Evolutionary conservation across 805 yeast genomes (phyloP).

Genomic region (Starmerella sp.): DNA sequence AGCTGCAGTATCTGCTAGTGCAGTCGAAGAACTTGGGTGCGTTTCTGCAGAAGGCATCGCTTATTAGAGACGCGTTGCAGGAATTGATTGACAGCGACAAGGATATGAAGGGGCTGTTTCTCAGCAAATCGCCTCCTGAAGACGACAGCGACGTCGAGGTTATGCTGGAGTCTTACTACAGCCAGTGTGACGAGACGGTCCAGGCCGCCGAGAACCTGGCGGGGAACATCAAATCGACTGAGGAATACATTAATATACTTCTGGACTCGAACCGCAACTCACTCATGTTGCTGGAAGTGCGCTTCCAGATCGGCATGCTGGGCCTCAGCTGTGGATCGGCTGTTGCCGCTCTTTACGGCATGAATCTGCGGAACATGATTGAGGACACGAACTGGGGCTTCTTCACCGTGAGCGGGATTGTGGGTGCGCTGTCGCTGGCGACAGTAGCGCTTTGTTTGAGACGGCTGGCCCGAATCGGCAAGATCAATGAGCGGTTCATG

Average conservation of each 20-base stretch:
- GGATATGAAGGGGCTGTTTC: conserved; percentile 66
- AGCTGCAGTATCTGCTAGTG: conserved; percentile 63
- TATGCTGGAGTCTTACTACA: conserved; percentile 79
- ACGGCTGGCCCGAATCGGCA: conserved; percentile 43
- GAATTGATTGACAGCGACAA: conserved; percentile 83
- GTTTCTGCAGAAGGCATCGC: conserved; percentile 69
- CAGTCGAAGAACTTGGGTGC: conserved; percentile 77
- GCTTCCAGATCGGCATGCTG: conserved; percentile 71
- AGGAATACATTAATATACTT: conserved; percentile 86
- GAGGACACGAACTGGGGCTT: conserved; percentile 75
- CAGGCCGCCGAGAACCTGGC: conserved; percentile 71
- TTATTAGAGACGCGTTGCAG: conserved; percentile 74
- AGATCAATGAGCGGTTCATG: conserved; percentile 10
- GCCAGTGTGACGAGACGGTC: conserved; percentile 86
- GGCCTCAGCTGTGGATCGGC: conserved; percentile 74
- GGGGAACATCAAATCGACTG: conserved; percentile 82
- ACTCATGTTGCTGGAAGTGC: conserved; percentile 73
- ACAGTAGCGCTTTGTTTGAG: conserved; percentile 46
- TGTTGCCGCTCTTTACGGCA: conserved; percentile 81
- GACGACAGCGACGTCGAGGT: conserved; percentile 85
- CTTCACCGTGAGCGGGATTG: conserved; percentile 35
- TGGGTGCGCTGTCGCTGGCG: conserved; percentile 35
- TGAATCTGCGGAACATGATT: conserved; percentile 86
- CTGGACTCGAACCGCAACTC: conserved; percentile 90
- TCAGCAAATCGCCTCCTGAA: conserved; percentile 44